These are phyloP conservation scores for Botrytis hyacinthi DNA, from an alignment of 2,329 filamentous ascomycete species.

Conservation along the genomic window DNA sequence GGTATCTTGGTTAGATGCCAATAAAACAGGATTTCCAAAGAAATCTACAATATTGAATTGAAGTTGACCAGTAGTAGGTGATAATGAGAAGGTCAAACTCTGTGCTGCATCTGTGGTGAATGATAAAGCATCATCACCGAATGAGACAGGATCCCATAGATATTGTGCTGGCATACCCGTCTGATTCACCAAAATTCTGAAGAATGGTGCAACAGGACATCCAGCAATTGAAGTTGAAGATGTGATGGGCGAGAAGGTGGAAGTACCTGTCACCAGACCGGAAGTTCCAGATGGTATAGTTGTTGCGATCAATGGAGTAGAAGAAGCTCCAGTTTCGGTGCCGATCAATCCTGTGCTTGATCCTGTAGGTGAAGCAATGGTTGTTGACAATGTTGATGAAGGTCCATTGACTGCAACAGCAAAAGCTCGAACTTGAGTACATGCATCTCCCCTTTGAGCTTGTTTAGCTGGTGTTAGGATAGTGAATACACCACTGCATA, in stretches of 20 bases:
- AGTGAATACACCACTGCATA: conserved; percentile 23
- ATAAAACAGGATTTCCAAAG: conserved; percentile 20
- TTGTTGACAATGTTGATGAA: conserved; percentile 1
- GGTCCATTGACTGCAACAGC: conserved; percentile 16
- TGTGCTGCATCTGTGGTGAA: conserved; percentile 19
- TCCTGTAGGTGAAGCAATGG: not conserved
- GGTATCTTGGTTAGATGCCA: conserved; percentile 26
- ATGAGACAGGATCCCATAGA: conserved; percentile 25
- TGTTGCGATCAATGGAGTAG: conserved; percentile 1
- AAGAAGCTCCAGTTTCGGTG: not conserved
- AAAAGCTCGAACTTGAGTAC: conserved; percentile 19
- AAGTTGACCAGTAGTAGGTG: conserved; percentile 21
- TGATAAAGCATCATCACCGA: conserved; percentile 24
- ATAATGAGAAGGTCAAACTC: conserved; percentile 25
- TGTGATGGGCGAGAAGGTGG: conserved; percentile 12
- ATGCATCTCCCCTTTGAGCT: conserved; percentile 13
- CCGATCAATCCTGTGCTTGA: not conserved
- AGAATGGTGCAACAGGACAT: conserved; percentile 25
- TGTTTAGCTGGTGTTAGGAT: conserved; percentile 23
- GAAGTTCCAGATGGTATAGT: conserved; percentile 6
- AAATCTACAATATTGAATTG: conserved; percentile 23
- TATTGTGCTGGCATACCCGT: conserved; percentile 20
- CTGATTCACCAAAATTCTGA: conserved; percentile 25
- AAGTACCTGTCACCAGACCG: not conserved
- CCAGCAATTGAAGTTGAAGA: conserved; percentile 8